Conservation (phyloP, 768 basidiomycete species). For the Pisolithus marmoratus region DNA sequence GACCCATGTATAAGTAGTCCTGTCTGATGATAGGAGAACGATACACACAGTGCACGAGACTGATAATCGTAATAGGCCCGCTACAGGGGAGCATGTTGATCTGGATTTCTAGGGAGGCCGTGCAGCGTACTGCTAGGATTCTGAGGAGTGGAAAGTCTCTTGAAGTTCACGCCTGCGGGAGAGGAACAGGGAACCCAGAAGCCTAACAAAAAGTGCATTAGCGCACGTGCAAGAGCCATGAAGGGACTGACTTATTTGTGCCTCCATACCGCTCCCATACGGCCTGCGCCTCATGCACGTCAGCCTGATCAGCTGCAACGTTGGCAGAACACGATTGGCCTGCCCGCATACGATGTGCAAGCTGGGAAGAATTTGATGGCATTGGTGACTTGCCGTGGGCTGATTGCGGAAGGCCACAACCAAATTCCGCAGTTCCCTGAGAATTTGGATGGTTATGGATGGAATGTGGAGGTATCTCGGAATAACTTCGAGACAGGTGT, state of each 20-base stretch:
- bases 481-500: not conserved
- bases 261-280: slow-evolving; percentile 61
- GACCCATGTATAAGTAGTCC: no score
- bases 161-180: slow-evolving; percentile 42
- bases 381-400: slow-evolving; percentile 2
- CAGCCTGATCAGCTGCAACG: slow-evolving; percentile 8
- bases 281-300: slow-evolving; percentile 35
- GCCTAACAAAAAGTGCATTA: slow-evolving; percentile 32
- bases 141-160: not conserved
- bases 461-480: not conserved
- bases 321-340: not conserved
- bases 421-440: not conserved
- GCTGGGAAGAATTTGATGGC: not conserved
- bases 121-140: not conserved
- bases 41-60: no score
- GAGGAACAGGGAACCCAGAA: slow-evolving; percentile 60
- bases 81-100: no score
- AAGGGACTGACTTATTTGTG: slow-evolving; percentile 48
- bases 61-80: no score
- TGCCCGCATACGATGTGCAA: not conserved
- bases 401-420: not conserved
- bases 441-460: not conserved
- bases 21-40: no score
- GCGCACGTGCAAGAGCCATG: not conserved
- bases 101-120: no score